Conservation (phyloP, 139 green algal species). For the Diplosphaera chodatii region DNA sequence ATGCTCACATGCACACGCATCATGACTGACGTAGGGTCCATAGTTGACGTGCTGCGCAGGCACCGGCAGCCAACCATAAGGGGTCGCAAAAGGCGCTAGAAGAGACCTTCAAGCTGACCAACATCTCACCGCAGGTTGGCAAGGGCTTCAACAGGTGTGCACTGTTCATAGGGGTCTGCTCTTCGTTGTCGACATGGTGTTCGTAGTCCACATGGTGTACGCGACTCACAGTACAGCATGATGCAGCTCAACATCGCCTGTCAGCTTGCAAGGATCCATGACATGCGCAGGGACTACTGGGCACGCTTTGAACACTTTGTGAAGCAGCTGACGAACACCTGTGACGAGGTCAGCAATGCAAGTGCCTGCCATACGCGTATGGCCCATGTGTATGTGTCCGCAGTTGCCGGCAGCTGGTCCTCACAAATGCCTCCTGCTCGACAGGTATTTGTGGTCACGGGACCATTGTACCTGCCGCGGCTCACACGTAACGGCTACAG, state of each 20-base stretch:
- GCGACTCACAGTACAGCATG: too few relatives aligned
- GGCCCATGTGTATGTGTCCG: too few relatives aligned
- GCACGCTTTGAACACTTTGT: slow-evolving; percentile 87
- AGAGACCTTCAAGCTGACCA: slow-evolving; percentile 80
- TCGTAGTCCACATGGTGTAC: too few relatives aligned
- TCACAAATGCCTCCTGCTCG: too few relatives aligned
- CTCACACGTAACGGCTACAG: slow-evolving; percentile 35
- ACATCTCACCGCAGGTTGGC: slow-evolving; percentile 70
- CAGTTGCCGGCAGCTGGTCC: too few relatives aligned
- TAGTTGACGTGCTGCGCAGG: slow-evolving; percentile 30
- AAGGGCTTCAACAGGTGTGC: slow-evolving; percentile 74
- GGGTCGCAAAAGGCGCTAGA: slow-evolving; percentile 69
- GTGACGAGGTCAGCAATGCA: slow-evolving; percentile 66
- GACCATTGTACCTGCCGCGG: slow-evolving; percentile 72
- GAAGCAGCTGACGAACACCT: slow-evolving; percentile 41
- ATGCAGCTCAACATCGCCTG: too few relatives aligned
- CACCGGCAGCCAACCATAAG: slow-evolving; percentile 79
- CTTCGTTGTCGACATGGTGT: too few relatives aligned
- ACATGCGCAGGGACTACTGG: slow-evolving; percentile 80
- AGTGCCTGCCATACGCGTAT: not conserved
- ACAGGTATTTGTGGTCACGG: slow-evolving; percentile 62
- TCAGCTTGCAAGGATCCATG: too few relatives aligned
- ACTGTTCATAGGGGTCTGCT: too few relatives aligned
- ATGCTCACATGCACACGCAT: too few relatives aligned
- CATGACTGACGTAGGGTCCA: too few relatives aligned